Evolutionary conservation across 2,329 filamentous ascomycete species (phyloP).

Genomic region (Ramularia endophylla): DNA sequence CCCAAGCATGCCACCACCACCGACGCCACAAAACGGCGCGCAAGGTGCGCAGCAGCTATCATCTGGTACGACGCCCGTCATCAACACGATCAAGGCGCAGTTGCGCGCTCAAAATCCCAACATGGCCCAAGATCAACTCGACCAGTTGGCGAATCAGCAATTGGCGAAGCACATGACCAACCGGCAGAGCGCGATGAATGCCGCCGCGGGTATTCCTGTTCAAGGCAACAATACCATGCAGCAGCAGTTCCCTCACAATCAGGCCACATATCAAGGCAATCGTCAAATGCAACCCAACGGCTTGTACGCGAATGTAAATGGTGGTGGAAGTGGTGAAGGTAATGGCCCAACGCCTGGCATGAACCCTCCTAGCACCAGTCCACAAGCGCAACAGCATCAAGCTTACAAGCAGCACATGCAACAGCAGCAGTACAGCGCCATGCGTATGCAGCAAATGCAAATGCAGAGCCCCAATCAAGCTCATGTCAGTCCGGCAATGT

Average conservation of each 20-base stretch:
- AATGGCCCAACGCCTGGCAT: slow-evolving; percentile 7
- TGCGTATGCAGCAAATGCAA: slow-evolving; percentile 24
- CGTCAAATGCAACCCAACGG: slow-evolving; percentile 8
- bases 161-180: slow-evolving; percentile 35
- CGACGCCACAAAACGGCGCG: slow-evolving; percentile 23
- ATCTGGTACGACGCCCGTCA: slow-evolving; percentile 49
- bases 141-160: slow-evolving; percentile 47
- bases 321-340: slow-evolving; percentile 7
- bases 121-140: slow-evolving; percentile 49
- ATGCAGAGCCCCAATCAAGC: slow-evolving; percentile 21
- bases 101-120: slow-evolving; percentile 48
- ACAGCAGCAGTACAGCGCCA: slow-evolving; percentile 19
- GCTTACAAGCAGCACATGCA: slow-evolving; percentile 29
- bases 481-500: slow-evolving; percentile 25
- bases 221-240: slow-evolving; percentile 9
- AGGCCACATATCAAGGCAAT: slow-evolving; percentile 22
- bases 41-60: slow-evolving; percentile 42
- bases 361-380: slow-evolving; percentile 7
- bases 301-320: slow-evolving; percentile 10
- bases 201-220: slow-evolving; percentile 30
- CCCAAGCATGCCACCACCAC: slow-evolving; percentile 34
- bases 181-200: slow-evolving; percentile 35
- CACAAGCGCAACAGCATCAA: slow-evolving; percentile 15
- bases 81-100: slow-evolving; percentile 49
- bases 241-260: slow-evolving; percentile 15